Evolutionary conservation across 148 eudicot genomes (phyloP).

Genomic region (Salicornia ramosissima): DNA sequence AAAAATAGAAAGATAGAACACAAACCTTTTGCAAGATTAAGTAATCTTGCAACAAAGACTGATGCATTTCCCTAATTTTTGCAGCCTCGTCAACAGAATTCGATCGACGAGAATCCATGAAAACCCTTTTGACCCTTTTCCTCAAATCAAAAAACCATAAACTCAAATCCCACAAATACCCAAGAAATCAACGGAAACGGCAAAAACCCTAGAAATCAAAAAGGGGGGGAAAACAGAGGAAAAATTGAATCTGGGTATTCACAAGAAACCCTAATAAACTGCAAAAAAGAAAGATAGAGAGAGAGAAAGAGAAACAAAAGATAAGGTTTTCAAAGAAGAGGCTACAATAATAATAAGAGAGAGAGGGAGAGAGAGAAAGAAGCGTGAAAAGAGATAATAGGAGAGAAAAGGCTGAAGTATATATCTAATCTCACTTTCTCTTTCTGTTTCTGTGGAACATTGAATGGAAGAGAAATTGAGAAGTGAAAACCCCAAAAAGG

Average conservation of each 20-base stretch:
- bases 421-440: no score
- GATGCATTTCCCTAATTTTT: constrained; percentile 36
- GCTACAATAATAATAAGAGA: not conserved
- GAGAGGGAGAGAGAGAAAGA: constrained; percentile 4
- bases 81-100: constrained; percentile 28
- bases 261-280: constrained; percentile 16
- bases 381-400: no score
- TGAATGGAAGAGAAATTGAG: constrained; percentile 22
- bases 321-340: not conserved
- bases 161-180: constrained; percentile 4
- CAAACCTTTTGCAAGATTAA: constrained; percentile 60
- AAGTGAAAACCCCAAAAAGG: constrained; percentile 35
- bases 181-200: not conserved
- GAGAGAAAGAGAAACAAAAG: constrained; percentile 8
- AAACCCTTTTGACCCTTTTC: constrained; percentile 26
- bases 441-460: constrained; percentile 18
- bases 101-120: constrained; percentile 29
- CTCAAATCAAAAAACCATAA: constrained; percentile 22
- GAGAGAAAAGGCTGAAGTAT: no score
- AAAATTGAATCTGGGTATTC: constrained; percentile 3
- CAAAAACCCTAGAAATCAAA: constrained; percentile 21
- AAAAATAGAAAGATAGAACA: constrained; percentile 7
- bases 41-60: constrained; percentile 39
- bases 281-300: constrained; percentile 6
- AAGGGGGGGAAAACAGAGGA: not conserved